Evolutionary conservation across 257 asterid genomes (phyloP).

Genomic region (Ajuga chamaepitys): DNA sequence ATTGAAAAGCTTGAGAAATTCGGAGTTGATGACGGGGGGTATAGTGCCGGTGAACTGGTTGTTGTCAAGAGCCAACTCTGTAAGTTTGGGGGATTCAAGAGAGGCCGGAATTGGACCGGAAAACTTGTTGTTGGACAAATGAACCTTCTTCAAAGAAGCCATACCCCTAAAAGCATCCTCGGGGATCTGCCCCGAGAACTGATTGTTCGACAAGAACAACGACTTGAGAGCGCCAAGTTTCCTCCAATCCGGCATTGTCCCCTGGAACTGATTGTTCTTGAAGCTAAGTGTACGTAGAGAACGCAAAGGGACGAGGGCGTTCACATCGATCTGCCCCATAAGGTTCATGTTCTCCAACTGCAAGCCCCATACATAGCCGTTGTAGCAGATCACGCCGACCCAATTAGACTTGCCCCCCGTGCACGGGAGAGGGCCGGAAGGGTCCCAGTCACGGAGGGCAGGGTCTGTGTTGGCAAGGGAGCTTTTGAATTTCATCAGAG

Average conservation of each 20-base stretch:
- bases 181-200: constrained; percentile 55
- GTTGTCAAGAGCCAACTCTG: constrained; percentile 62
- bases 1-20: constrained; percentile 36
- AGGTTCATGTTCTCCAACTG: constrained; percentile 73
- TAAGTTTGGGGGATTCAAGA: constrained; percentile 47
- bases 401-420: constrained; percentile 40
- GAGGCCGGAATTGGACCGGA: constrained; percentile 63
- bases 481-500: constrained; percentile 51
- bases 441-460: constrained; percentile 55
- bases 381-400: constrained; percentile 67
- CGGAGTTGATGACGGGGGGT: constrained; percentile 48
- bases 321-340: constrained; percentile 60
- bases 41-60: constrained; percentile 60
- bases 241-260: constrained; percentile 83
- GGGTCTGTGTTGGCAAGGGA: constrained; percentile 35
- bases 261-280: constrained; percentile 62
- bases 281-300: constrained; percentile 60
- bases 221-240: constrained; percentile 69
- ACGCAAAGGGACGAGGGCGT: constrained; percentile 41
- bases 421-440: constrained; percentile 50
- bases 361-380: constrained; percentile 67
- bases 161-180: constrained; percentile 60
- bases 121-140: constrained; percentile 53
- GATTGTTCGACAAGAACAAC: constrained; percentile 59
- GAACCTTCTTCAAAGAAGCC: constrained; percentile 65